Evolutionary conservation across 257 asterid genomes (phyloP).

Genomic region (Ocimum tenuiflorum): DNA sequence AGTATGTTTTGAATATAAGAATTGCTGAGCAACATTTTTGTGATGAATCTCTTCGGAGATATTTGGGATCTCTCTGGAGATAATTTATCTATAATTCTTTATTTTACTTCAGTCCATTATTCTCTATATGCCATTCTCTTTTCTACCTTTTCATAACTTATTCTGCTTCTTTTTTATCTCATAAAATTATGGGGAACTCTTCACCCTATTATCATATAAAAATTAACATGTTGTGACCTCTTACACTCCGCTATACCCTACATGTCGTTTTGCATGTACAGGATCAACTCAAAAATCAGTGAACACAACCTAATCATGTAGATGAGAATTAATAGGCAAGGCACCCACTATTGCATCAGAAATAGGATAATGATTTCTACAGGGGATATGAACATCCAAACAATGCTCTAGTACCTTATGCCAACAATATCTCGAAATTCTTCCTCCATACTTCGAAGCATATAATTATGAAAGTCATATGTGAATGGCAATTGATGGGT

Average conservation of each 20-base stretch:
- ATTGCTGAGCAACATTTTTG: too few relatives aligned
- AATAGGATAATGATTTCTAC: background rate
- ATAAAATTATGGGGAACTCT: too few relatives aligned
- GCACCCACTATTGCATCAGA: background rate
- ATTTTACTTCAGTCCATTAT: too few relatives aligned
- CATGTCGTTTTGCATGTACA: background rate
- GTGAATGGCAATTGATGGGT: slow-evolving; percentile 79
- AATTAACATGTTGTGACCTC: background rate
- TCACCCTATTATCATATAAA: too few relatives aligned
- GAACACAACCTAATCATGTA: background rate
- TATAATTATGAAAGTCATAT: slow-evolving; percentile 85
- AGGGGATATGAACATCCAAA: background rate
- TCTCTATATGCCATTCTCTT: too few relatives aligned
- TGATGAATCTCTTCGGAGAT: too few relatives aligned
- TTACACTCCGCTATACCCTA: background rate
- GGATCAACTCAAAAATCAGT: background rate
- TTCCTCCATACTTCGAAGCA: slow-evolving; percentile 96
- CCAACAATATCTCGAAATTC: slow-evolving; percentile 96
- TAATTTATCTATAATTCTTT: too few relatives aligned
- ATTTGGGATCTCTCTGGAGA: too few relatives aligned
- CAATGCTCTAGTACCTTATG: slow-evolving; percentile 49
- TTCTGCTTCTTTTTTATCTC: too few relatives aligned
- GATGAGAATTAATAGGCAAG: background rate
- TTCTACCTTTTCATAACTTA: too few relatives aligned
- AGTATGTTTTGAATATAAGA: too few relatives aligned